A percentile compares a stretch with the other conserved stretches of the same genome.
These are phyloP conservation scores for Colletotrichum endophyticum DNA, from an alignment of 2,329 filamentous ascomycete genomes.

Conservation along the genomic window DNA sequence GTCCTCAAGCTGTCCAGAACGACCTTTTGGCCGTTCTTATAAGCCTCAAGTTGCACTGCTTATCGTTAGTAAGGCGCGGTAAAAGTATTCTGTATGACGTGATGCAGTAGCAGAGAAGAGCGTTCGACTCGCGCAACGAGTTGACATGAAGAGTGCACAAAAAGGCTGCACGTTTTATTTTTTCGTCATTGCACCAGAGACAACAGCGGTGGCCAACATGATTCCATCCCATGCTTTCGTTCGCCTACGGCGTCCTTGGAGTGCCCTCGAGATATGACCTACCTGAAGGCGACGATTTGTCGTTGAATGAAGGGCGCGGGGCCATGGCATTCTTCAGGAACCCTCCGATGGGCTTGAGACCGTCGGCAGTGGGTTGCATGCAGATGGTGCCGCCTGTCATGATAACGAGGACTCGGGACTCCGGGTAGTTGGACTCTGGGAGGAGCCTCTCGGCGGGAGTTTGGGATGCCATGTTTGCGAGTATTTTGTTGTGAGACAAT, in stretches of 20 bases:
- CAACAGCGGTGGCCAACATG: background rate
- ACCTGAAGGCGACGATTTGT: slow-evolving; percentile 62
- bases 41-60: slow-evolving; percentile 54
- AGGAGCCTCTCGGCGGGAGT: background rate
- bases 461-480: slow-evolving; percentile 9
- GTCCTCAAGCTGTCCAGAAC: slow-evolving; percentile 75
- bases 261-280: slow-evolving; percentile 22
- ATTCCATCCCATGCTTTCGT: background rate
- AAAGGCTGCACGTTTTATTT: background rate
- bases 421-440: slow-evolving; percentile 51
- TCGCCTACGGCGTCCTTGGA: background rate
- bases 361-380: slow-evolving; percentile 83
- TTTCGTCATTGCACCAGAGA: background rate
- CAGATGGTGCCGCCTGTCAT: slow-evolving; percentile 92
- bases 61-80: background rate
- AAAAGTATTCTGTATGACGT: background rate
- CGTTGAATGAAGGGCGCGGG: slow-evolving; percentile 85
- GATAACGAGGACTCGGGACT: slow-evolving; percentile 85
- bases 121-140: background rate
- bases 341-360: slow-evolving; percentile 78
- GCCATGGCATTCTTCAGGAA: slow-evolving; percentile 86
- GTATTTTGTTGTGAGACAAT: background rate
- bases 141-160: background rate
- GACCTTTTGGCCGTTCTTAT: slow-evolving; percentile 52
- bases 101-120: background rate